Percentiles rank a stretch among this genome's conserved stretches.
These are phyloP conservation scores for Diversispora eburnea DNA, from an alignment of 192 early-diverging fungal genomes.

Conservation along the genomic window DNA sequence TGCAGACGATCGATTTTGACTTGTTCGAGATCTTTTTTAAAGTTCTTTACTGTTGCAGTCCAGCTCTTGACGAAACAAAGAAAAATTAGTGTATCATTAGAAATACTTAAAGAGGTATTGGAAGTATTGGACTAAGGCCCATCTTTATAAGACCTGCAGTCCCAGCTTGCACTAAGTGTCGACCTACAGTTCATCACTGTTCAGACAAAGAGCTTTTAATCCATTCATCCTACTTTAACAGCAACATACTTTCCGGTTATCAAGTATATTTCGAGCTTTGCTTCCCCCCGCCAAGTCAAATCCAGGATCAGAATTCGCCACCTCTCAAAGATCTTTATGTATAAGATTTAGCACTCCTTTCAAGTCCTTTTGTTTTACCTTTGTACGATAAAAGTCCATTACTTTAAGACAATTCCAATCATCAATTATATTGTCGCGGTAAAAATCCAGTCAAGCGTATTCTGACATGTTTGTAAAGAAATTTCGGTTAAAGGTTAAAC, in stretches of 20 bases:
- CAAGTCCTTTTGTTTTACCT: no score
- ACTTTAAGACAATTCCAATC: no score
- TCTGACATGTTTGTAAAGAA: no score
- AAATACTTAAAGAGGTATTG: not conserved
- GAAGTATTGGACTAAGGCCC: not conserved
- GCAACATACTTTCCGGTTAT: slow-evolving; percentile 13
- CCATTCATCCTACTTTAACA: not conserved
- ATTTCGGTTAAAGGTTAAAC: no score
- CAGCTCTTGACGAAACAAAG: not conserved
- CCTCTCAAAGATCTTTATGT: not conserved
- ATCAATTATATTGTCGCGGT: no score
- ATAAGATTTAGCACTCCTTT: no score
- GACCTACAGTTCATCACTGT: slow-evolving; percentile 16
- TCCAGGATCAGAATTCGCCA: slow-evolving; percentile 13
- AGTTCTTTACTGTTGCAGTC: slow-evolving; percentile 3
- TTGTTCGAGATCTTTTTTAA: not conserved
- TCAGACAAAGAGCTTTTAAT: slow-evolving; percentile 6
- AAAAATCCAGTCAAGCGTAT: no score
- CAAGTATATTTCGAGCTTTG: not conserved
- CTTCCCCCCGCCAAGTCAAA: not conserved
- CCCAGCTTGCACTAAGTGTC: slow-evolving; percentile 23
- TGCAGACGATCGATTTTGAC: not conserved
- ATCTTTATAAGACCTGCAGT: slow-evolving; percentile 14
- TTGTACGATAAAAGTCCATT: no score
- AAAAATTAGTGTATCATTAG: not conserved